Base-by-base conservation (phyloP, 495 filamentous ascomycete species). In the Podospora australis region DNA sequence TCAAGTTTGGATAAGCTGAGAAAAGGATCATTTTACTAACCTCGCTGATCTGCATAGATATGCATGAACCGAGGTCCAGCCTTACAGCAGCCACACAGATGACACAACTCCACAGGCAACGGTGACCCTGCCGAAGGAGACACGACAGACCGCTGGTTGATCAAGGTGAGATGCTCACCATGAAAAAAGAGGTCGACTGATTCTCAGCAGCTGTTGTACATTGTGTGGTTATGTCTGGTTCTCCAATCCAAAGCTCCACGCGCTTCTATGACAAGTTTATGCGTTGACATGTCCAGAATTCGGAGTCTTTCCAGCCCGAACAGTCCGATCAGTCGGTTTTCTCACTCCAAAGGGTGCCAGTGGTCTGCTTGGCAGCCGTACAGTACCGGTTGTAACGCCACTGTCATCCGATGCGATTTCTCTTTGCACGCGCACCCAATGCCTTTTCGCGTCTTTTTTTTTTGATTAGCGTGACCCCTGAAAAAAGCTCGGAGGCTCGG, bases 351-450 rank as follows among this genome's bases (percentile, higher is more conserved):
- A 13, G 8, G 22, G 24, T n/a, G n/a, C n/a, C n/a, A n/a, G n/a
- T n/a, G n/a, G n/a, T n/a, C 44, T 16, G n/a, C 32, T 25, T 23
- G 19, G 34, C 21, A 11, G 22, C 26, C 22, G 30, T 20, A 34
- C 46, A 43, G 40, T 54, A 29, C 46, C 42, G 45, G 40, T 21
- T 19, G 46, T 44, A 55, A 55, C 52, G 52, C 52, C 52, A 55
- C 48, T 55, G 52, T 55, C 52, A 50, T 46, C 29, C 47, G 52
- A 55, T 50, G 36, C 16, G 44, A 42, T 19, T 52, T 32, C 6
- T 16, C 19, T n/a, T 16, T 20, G 17, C 21, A 23, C 24, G 28
- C 32, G 44, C 35, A 41, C 29, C 24, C 30, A 32, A 35, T 21
- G 8, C 14, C 9, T n/a, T 24, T 36, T 40, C 39, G 48, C 39